phyloP scores from a whole-genome alignment of 2,329 filamentous ascomycete species.

The Truncatella angustata region DNA sequence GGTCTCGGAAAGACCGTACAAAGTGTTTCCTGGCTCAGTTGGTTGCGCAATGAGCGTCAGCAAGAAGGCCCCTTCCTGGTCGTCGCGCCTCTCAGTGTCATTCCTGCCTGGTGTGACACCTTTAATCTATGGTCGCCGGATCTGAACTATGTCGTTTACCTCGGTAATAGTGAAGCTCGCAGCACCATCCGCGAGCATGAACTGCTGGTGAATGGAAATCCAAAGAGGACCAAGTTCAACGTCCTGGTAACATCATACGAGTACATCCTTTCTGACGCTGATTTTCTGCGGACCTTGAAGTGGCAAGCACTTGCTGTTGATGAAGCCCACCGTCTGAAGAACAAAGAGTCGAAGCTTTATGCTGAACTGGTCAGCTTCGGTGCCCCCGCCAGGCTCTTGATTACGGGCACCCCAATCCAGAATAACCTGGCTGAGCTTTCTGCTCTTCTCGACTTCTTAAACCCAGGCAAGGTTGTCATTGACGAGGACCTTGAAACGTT shows the following conservation, averaged over 20 bases:
- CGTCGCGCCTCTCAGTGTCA: conserved; percentile 94
- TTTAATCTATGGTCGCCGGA: conserved; percentile 97
- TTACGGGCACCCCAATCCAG: conserved; percentile 95
- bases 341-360: conserved; percentile 92
- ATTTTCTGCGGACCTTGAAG: conserved; percentile 85
- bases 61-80: conserved; percentile 96
- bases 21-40: conserved; percentile 94
- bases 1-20: conserved; percentile 97
- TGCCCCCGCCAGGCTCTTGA: conserved; percentile 83
- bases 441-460: conserved; percentile 92
- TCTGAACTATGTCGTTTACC: conserved; percentile 95
- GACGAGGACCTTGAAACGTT: conserved; percentile 87
- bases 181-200: conserved; percentile 89
- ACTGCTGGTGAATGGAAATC: conserved; percentile 80
- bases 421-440: conserved; percentile 93
- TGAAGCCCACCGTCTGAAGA: conserved; percentile 95
- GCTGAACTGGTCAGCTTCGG: conserved; percentile 81
- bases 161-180: conserved; percentile 82
- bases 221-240: conserved; percentile 91
- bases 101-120: conserved; percentile 97
- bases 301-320: conserved; percentile 98
- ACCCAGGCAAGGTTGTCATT: conserved; percentile 88
- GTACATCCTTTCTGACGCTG: conserved; percentile 83
- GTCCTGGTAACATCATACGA: conserved; percentile 98
- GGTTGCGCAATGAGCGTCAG: conserved; percentile 83